phyloP scores from a whole-genome alignment of 2,329 filamentous ascomycete genomes.

The Coccinonectria pachysandricola region DNA sequence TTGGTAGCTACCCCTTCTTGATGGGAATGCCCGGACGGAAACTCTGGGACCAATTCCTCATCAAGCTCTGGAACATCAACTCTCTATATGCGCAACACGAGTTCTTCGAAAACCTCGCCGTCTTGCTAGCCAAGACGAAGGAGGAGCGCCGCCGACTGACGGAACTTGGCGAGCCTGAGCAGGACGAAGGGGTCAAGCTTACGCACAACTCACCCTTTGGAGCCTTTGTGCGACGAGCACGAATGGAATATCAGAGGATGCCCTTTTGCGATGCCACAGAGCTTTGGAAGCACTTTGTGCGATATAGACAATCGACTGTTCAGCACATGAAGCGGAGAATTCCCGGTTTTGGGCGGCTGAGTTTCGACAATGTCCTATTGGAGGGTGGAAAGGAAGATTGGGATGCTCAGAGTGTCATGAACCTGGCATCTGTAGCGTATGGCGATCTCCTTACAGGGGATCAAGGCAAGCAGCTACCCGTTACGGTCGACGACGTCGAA shows the following conservation, averaged over 20 bases:
- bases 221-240: slow-evolving; percentile 64
- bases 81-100: slow-evolving; percentile 70
- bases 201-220: slow-evolving; percentile 71
- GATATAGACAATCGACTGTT: slow-evolving; percentile 68
- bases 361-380: slow-evolving; percentile 48
- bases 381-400: slow-evolving; percentile 42
- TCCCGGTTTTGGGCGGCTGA: slow-evolving; percentile 43
- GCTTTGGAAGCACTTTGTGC: slow-evolving; percentile 75
- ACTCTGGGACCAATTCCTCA: slow-evolving; percentile 82
- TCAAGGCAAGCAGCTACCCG: slow-evolving; percentile 29
- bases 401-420: slow-evolving; percentile 30
- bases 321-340: slow-evolving; percentile 54
- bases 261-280: slow-evolving; percentile 69
- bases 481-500: slow-evolving; percentile 73
- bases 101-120: slow-evolving; percentile 56
- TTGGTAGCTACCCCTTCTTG: slow-evolving; percentile 40
- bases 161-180: slow-evolving; percentile 32
- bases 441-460: slow-evolving; percentile 41
- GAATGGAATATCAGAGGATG: slow-evolving; percentile 69
- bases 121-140: slow-evolving; percentile 50
- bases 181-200: slow-evolving; percentile 47
- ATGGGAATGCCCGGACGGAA: slow-evolving; percentile 59
- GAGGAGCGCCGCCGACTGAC: slow-evolving; percentile 48
- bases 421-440: slow-evolving; percentile 38
- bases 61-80: slow-evolving; percentile 72